Evolutionary conservation across 1,284 basidiomycete genomes (phyloP).

Genomic region (Rhodotorula sp.): DNA sequence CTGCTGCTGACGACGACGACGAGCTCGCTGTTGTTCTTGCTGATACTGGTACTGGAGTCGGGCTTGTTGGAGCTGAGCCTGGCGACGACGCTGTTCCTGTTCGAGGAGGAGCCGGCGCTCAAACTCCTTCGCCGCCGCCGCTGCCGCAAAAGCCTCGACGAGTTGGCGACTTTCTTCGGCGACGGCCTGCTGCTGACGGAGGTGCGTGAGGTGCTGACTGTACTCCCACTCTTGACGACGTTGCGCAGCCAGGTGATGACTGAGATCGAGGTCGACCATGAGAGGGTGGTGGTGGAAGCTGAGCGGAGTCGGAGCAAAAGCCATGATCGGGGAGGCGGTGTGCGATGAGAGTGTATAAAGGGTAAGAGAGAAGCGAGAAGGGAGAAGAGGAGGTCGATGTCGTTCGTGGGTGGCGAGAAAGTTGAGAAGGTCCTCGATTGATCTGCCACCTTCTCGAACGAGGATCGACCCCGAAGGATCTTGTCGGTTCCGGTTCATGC

Average conservation of each 20-base stretch:
- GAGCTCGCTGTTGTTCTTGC: slow-evolving; percentile 3
- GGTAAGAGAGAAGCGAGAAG: background rate
- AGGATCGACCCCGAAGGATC: no score
- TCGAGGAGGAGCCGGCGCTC: background rate
- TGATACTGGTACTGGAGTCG: background rate
- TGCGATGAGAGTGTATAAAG: background rate
- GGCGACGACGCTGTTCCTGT: background rate
- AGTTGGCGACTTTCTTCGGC: no score
- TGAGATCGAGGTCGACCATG: background rate
- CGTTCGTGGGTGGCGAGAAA: background rate
- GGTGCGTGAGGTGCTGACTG: no score
- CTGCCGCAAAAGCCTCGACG: no score
- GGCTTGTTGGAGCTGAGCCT: background rate
- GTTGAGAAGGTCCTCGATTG: background rate
- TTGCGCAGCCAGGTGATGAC: no score
- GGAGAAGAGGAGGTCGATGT: no score
- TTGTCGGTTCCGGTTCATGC: no score
- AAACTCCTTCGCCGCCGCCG: no score
- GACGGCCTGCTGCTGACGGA: no score
- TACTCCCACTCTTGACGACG: no score
- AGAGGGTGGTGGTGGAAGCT: background rate
- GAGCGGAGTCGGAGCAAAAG: background rate
- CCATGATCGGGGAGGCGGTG: background rate
- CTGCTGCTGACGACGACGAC: background rate
- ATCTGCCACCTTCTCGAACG: no score